Evolutionary conservation across 768 basidiomycete species (phyloP).

Genomic region (Amanita rubescens): DNA sequence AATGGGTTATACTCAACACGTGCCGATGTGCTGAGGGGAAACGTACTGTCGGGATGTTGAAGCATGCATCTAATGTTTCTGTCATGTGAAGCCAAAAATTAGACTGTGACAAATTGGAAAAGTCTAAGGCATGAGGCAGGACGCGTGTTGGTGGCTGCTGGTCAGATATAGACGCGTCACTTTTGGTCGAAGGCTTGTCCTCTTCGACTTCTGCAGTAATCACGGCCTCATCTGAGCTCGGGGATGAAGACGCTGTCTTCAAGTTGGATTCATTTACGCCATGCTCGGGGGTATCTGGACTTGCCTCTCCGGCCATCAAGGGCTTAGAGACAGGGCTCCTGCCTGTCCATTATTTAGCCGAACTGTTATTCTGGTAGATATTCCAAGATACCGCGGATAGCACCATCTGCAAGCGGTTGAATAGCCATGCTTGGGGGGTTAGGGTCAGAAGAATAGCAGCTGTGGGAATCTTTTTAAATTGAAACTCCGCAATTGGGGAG

Average conservation of each 20-base stretch:
- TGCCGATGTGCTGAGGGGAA: constrained; percentile 15
- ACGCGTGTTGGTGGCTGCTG: not conserved
- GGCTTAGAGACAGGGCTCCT: constrained; percentile 18
- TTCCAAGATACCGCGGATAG: constrained; percentile 20
- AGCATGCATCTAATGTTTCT: constrained; percentile 45
- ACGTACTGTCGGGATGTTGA: constrained; percentile 23
- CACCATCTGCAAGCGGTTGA: constrained; percentile 7
- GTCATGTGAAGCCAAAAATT: constrained; percentile 57
- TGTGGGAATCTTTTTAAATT: not conserved
- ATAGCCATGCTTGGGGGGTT: not conserved
- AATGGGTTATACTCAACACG: not conserved
- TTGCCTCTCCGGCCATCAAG: constrained; percentile 10
- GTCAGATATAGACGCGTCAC: not conserved
- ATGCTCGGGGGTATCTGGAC: not conserved
- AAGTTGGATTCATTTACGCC: not conserved
- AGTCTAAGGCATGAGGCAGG: constrained; percentile 26
- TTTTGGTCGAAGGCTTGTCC: not conserved
- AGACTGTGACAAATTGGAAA: constrained; percentile 37
- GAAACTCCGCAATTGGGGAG: not conserved
- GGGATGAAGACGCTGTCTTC: not conserved
- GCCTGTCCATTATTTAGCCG: constrained; percentile 21
- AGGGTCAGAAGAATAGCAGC: not conserved
- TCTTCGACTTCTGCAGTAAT: not conserved
- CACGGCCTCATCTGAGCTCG: not conserved
- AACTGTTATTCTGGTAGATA: not conserved